phyloP scores from a whole-genome alignment of 140 eudicot species.

The Stevia rebaudiana region DNA sequence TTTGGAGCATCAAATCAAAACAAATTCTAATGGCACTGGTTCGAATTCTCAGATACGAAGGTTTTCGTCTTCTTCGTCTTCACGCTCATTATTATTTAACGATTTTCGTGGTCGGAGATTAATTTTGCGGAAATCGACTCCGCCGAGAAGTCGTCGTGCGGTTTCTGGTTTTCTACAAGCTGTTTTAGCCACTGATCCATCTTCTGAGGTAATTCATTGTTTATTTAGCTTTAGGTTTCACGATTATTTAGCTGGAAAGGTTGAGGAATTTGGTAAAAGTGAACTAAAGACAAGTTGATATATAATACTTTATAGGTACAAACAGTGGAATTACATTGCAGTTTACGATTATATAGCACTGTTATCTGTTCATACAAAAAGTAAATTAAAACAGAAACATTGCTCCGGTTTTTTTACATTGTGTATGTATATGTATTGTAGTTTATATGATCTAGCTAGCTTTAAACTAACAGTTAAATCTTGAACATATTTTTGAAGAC shows the following conservation, averaged over 20 bases:
- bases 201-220: conserved; percentile 49
- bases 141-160: conserved; percentile 31
- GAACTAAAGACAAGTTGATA: neutral
- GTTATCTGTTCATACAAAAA: conserved; percentile 19
- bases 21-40: conserved; percentile 35
- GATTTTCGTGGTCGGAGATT: conserved; percentile 40
- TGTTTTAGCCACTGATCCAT: conserved; percentile 56
- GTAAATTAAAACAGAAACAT: neutral
- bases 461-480: neutral
- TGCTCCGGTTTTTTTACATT: neutral
- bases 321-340: neutral
- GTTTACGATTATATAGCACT: neutral
- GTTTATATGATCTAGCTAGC: conserved; percentile 1
- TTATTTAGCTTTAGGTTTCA: neutral
- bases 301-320: neutral
- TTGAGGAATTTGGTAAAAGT: neutral
- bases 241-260: neutral
- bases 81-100: conserved; percentile 34
- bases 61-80: conserved; percentile 11
- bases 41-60: conserved; percentile 43
- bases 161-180: conserved; percentile 36
- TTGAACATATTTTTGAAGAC: neutral
- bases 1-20: conserved; percentile 56
- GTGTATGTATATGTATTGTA: neutral
- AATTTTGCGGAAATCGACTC: conserved; percentile 30